Evolutionary conservation across 805 yeast species (phyloP).

Genomic region (Saccharomycopsis javanensis): DNA sequence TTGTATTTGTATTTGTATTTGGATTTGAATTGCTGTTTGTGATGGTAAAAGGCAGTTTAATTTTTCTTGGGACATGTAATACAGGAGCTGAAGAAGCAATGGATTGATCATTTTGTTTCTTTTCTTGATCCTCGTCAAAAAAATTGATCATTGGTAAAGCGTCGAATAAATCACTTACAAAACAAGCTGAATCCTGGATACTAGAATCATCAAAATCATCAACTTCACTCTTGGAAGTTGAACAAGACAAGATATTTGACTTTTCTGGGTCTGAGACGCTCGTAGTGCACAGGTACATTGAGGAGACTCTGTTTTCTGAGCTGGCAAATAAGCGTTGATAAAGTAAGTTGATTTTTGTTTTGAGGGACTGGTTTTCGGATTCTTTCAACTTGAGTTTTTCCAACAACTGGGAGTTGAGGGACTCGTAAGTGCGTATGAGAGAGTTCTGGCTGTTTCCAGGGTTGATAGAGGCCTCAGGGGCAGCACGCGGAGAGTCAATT

Average conservation of each 20-base stretch:
- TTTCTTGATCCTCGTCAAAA: neutral
- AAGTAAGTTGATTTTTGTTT: conserved; percentile 1
- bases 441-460: neutral
- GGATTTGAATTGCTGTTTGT: neutral
- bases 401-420: conserved; percentile 14
- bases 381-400: conserved; percentile 18
- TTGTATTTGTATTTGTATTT: neutral
- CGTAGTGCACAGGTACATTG: neutral
- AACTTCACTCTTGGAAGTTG: neutral
- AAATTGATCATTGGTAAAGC: conserved; percentile 11
- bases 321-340: neutral
- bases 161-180: conserved; percentile 16
- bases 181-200: conserved; percentile 5
- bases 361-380: conserved; percentile 14
- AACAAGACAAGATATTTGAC: neutral
- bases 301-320: neutral
- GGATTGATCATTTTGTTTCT: neutral
- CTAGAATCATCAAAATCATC: neutral
- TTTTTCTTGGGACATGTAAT: neutral
- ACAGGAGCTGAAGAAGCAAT: neutral
- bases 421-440: conserved; percentile 11
- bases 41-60: neutral
- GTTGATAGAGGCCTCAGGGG: neutral
- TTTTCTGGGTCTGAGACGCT: neutral
- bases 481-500: neutral